Evolutionary conservation across 371 early-diverging fungal species (phyloP), one percentile per base, ranked within the genome.

Genomic region (Circinella umbellata): DNA sequence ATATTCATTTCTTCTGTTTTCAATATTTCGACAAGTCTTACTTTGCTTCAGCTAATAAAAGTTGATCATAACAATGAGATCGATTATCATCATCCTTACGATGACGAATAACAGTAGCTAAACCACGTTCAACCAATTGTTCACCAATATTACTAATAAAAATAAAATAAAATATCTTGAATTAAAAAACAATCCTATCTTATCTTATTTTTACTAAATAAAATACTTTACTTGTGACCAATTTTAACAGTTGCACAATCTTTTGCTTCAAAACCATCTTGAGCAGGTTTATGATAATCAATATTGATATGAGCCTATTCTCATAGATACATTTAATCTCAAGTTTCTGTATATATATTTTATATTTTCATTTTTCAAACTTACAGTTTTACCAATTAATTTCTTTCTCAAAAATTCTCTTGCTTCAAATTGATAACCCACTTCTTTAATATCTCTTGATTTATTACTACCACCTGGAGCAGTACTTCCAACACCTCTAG

Each of bases 271-370:
- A 90, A 95, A 37, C 91, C 93, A 61, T 96, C 96, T 37, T 89
- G 86, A 9, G 97, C 93, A 11, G 94, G 93, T 73, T 96, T 95
- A 74, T 91, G 84, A 77, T 94, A 98, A 74, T 97, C 98, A 62
- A 96, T 84, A 4, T 80, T 84, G 39, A 96, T 91, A 53, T 89
- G 92, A 17, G 92, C 93, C 73, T 81, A 70, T n/a, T n/a, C n/a
- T n/a, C n/a, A n/a, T n/a, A n/a, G n/a, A 46, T 3, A 1, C 51
- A 51, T 51, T 1, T 5, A n/a, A 51, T 13, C 1, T 51, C 3
- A 51, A 51, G 17, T 14, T 51, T n/a, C n/a, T 13, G 14, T 51
- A 17, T 51, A 14, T n/a, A 5, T 51, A n/a, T 39, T 53, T 13
- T 64, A n/a, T n/a, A 51, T 42, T 4, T 39, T 37, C 4, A 36